Percentiles rank a stretch among this genome's conserved stretches.
These are phyloP conservation scores for Anisodus acutangulus DNA, from an alignment of 257 asterid genomes.

Conservation along the genomic window DNA sequence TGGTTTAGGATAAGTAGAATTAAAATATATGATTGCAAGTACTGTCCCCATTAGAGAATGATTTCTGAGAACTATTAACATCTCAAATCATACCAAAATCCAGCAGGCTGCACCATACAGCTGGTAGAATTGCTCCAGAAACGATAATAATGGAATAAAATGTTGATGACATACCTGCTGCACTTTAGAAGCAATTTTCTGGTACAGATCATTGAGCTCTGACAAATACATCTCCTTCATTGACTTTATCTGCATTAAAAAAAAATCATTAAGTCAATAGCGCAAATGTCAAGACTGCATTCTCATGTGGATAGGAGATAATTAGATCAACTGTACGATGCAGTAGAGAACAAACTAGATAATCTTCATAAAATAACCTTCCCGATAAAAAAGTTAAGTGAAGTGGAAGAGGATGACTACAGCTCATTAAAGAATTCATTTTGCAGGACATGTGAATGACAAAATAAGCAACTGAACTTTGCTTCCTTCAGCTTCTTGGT, in stretches of 20 bases:
- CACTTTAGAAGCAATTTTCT: slow-evolving; percentile 69
- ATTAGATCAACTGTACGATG: not conserved
- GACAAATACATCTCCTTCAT: slow-evolving; percentile 71
- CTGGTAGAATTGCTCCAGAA: not conserved
- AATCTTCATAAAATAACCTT: not conserved
- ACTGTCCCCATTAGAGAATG: not conserved
- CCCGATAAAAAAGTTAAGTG: not conserved
- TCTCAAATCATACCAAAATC: not conserved
- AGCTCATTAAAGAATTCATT: not conserved
- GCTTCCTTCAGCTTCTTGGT: slow-evolving; percentile 17
- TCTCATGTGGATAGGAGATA: not conserved
- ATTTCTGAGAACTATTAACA: not conserved
- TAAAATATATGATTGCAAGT: not conserved
- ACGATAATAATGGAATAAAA: not conserved
- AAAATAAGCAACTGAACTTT: slow-evolving; percentile 3
- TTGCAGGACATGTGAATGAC: slow-evolving; percentile 21
- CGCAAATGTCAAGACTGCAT: not conserved
- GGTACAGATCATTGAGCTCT: slow-evolving; percentile 72
- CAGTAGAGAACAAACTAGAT: not conserved
- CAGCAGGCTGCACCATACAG: slow-evolving; percentile 7
- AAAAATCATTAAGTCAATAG: not conserved
- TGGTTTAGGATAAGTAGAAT: not conserved
- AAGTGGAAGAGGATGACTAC: not conserved
- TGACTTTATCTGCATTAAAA: slow-evolving; percentile 72
- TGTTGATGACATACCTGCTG: slow-evolving; percentile 59